A percentile compares a stretch with the other conserved stretches of the same genome.
Conservation (phyloP, 2,329 filamentous ascomycete genomes). For the Xylaria sp. region DNA sequence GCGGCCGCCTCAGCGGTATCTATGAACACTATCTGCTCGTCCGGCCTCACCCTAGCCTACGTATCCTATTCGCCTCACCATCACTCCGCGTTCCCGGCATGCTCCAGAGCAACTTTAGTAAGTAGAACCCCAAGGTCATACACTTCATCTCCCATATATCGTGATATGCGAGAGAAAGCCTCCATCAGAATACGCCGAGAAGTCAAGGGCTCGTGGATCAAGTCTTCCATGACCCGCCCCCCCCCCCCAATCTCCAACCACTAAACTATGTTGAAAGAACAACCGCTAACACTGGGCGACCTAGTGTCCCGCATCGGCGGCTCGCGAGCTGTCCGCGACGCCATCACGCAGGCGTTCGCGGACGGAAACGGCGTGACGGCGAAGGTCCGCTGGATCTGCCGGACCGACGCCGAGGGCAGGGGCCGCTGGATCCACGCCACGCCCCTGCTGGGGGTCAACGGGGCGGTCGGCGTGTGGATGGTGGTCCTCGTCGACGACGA, state of each 20-base stretch:
- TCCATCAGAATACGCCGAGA: no score
- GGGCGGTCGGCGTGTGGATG: slow-evolving; percentile 77
- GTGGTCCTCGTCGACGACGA: slow-evolving; percentile 73
- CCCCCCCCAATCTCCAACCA: no score
- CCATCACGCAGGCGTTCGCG: slow-evolving; percentile 60
- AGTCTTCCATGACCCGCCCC: no score
- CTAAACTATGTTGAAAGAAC: no score
- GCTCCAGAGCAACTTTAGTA: slow-evolving; percentile 58
- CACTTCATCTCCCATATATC: neutral
- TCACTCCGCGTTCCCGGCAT: slow-evolving; percentile 69
- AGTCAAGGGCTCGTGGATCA: no score
- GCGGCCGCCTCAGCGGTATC: slow-evolving; percentile 43
- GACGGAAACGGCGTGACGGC: slow-evolving; percentile 73
- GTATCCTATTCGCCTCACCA: slow-evolving; percentile 70
- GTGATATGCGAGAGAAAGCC: no score
- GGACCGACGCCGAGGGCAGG: slow-evolving; percentile 56
- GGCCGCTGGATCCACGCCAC: slow-evolving; percentile 79
- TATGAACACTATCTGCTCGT: slow-evolving; percentile 66
- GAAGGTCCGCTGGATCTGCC: slow-evolving; percentile 70
- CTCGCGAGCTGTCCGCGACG: slow-evolving; percentile 49
- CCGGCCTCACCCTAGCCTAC: slow-evolving; percentile 65
- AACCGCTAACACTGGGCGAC: neutral
- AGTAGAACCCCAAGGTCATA: neutral
- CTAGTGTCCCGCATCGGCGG: slow-evolving; percentile 54
- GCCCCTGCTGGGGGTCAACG: slow-evolving; percentile 67